phyloP scores from a whole-genome alignment of 169 alveolate species.

The Babesia bigemina region DNA sequence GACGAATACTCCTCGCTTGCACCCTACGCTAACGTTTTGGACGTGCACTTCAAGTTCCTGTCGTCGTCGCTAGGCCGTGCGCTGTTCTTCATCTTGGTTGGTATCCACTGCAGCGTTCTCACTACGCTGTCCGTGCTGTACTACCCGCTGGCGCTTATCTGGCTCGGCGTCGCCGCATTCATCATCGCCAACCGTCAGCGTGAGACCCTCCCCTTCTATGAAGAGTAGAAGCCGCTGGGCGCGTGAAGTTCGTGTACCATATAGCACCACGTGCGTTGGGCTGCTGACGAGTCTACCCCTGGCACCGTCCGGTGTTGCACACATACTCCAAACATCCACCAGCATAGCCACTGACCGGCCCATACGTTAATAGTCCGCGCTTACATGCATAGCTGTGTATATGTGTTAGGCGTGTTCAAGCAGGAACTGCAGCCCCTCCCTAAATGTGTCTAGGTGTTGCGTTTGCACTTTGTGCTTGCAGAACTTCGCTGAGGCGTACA shows the following conservation, averaged over 20 bases:
- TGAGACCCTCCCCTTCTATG: conserved; percentile 14
- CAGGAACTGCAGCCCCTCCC: conserved; percentile 23
- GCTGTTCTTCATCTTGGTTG: conserved; percentile 49
- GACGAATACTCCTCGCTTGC: conserved; percentile 64
- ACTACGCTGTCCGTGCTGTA: conserved; percentile 54
- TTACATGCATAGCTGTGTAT: no score
- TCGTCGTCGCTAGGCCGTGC: conserved; percentile 36
- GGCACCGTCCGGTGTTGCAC: no score
- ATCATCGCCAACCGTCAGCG: conserved; percentile 31
- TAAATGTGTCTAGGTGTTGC: conserved; percentile 34
- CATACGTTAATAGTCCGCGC: no score
- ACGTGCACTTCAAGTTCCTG: conserved; percentile 52
- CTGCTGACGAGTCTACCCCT: no score
- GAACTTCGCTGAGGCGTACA: conserved; percentile 45
- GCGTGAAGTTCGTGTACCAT: neutral
- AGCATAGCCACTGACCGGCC: no score
- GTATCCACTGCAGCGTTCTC: conserved; percentile 38
- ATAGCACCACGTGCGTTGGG: neutral
- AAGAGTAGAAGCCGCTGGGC: neutral
- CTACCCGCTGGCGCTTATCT: conserved; percentile 39
- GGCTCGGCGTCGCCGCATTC: conserved; percentile 42
- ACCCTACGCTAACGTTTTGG: conserved; percentile 54
- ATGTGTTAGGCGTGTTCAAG: conserved; percentile 1
- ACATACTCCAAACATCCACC: no score
- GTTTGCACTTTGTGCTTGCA: conserved; percentile 16